Evolutionary conservation across 805 yeast species (phyloP), one percentile per base, ranked within the genome.

Genomic region (Komagataella phaffii): DNA sequence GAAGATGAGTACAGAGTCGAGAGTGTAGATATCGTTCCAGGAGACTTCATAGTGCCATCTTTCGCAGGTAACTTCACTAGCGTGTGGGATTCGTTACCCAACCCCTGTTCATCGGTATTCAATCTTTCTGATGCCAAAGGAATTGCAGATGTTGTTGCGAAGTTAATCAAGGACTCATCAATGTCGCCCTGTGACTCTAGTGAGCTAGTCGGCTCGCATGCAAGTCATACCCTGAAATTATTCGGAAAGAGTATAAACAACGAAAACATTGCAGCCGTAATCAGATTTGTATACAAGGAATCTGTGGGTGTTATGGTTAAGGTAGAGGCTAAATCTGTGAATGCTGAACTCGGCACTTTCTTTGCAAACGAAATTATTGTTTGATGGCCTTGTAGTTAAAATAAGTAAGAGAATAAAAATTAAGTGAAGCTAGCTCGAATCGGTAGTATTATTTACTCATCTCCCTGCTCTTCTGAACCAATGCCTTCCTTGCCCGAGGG

Each of bases 1-100:
- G 85, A 85, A 57, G 98, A 93, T 66, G 96, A 90, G 67, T 93
- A 91, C 68, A 93, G 84, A 64, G 79, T 93, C 57, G 97, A 88
- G 66, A 85, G 83, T 53, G 72, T 89, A 60, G 80, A 78, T 53
- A 64, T 91, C 52, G 68, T 69, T 6, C 81, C 93, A 7, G 96
- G 96, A 44, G 97, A 89, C 64, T 91, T 81, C 67, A 74, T 88
- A 53, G 68, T 72, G 51, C 95, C 96, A 50, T 73, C 88, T 21
- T 88, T 79, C 64, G 78, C 83, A 55, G 88, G 93, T 46, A 79
- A 82, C 67, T 89, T 89, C 64, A 78, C 83, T 6, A 72, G 76
- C 46, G 70, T 78, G 44, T 88, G 84, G 73, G 96, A 87, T 59
- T 88, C 81, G 66, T 73, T 90, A 56, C 71, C 77, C 7, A 64